phyloP scores from a whole-genome alignment of 345 rosid species.

The Eucalyptus globulus region DNA sequence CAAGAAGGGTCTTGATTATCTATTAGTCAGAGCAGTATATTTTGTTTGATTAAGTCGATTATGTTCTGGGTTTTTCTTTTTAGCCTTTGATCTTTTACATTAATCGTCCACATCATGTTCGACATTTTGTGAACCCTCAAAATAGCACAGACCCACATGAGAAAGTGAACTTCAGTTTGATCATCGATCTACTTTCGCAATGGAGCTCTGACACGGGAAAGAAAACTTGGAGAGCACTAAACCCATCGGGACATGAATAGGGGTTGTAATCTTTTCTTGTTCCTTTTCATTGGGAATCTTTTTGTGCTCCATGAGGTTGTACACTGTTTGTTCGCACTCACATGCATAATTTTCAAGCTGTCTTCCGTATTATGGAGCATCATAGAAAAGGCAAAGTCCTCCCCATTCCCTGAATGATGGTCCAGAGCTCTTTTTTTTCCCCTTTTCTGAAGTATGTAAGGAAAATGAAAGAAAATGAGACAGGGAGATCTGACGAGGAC shows the following conservation, averaged over 20 bases:
- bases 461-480: background rate
- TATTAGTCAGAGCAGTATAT: background rate
- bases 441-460: background rate
- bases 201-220: background rate
- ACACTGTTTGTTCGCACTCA: background rate
- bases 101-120: background rate
- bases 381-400: background rate
- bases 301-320: background rate
- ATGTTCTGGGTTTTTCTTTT: background rate
- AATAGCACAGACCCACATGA: background rate
- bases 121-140: background rate
- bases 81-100: background rate
- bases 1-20: background rate
- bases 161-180: background rate
- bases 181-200: background rate
- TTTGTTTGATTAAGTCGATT: background rate
- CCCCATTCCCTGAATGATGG: background rate
- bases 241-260: background rate
- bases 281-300: background rate
- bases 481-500: background rate
- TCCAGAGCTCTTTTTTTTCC: background rate
- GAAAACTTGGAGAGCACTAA: background rate
- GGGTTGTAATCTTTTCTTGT: background rate
- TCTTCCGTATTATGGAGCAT: background rate
- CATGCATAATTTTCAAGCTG: background rate